Evolutionary conservation across 257 asterid genomes (phyloP).

Genomic region (Linaria vulgaris): DNA sequence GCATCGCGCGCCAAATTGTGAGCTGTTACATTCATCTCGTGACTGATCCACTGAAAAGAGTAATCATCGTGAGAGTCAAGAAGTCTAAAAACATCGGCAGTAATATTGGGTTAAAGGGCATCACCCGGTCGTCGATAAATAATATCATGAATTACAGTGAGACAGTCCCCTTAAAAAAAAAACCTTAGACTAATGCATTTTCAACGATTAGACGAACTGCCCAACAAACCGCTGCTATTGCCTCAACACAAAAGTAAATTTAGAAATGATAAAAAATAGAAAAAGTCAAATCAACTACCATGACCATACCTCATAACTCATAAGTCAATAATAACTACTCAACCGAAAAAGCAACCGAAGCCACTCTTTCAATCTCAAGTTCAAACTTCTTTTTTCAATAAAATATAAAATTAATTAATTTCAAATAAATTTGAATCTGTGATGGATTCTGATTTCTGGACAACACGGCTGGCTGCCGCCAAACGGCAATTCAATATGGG

Average conservation of each 20-base stretch:
- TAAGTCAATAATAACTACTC: too few relatives aligned
- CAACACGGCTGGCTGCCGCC: slow-evolving; percentile 72
- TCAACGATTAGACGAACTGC: too few relatives aligned
- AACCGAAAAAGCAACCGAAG: slow-evolving; percentile 32
- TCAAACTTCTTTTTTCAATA: background rate
- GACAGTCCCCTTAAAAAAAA: too few relatives aligned
- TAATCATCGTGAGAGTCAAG: too few relatives aligned
- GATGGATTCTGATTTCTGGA: slow-evolving; percentile 87
- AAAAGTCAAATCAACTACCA: slow-evolving; percentile 24
- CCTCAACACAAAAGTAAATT: background rate
- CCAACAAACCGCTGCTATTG: too few relatives aligned
- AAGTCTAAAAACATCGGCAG: too few relatives aligned
- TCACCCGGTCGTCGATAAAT: too few relatives aligned
- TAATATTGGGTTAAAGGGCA: too few relatives aligned
- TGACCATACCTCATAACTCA: background rate
- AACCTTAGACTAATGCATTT: background rate
- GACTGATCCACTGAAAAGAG: too few relatives aligned
- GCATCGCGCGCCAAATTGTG: too few relatives aligned
- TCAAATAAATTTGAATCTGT: background rate
- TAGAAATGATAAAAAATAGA: slow-evolving; percentile 22
- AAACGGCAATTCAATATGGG: slow-evolving; percentile 75
- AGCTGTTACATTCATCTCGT: too few relatives aligned
- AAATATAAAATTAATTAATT: background rate
- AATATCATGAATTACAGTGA: too few relatives aligned
- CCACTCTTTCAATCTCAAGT: slow-evolving; percentile 10